Base-by-base conservation (phyloP, 2,329 filamentous ascomycete species). In the Penicillium nordicum region DNA sequence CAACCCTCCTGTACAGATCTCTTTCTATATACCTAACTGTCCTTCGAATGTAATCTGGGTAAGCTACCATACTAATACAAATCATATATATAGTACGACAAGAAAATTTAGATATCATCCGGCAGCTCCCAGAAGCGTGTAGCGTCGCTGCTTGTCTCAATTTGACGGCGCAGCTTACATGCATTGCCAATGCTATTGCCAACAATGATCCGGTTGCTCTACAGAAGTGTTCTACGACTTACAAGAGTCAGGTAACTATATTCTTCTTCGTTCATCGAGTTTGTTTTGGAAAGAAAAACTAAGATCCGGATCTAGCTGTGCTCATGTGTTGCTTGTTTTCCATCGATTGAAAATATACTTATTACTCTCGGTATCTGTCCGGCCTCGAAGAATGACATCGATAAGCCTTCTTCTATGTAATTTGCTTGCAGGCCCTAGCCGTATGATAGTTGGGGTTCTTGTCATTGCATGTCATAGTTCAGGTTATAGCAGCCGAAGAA, bases 271-370 rank as follows among this genome's bases (percentile, higher is more conserved):
- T 40, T 21, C 36, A 6, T 25, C 34, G 18, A 27, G 5, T 21
- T 32, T 18, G 5, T 9, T 25, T 25, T 38, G 14, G 8, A 7
- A 5, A 16, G 6, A n/a, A 30, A 12, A 11, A 30, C 36, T 49
- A 38, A 36, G n/a, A 27, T 30, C 36, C 4, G 14, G 7, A 7
- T 37, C 11, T 32, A 67, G 64, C 58, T 67, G 7, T 67, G 64
- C 23, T 53, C 60, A 11, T 67, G 63, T 36, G 59, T 57, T 6
- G 63, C 60, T 23, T 67, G 64, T 38, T 30, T 63, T 16, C 59
- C 64, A 1, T 8, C 14, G 3, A 6, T 64, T 5, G 43, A 40
- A 21, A 59, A 49, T 27, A 34, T 64, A 9, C 43, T 66, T 29
- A 42, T 46, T 41, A 42, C 55, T 14, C 53, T 66, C 4, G 62